Evolutionary conservation across 2,329 filamentous ascomycete genomes (phyloP).

Genomic region (Ceratocystis eucalypticola): DNA sequence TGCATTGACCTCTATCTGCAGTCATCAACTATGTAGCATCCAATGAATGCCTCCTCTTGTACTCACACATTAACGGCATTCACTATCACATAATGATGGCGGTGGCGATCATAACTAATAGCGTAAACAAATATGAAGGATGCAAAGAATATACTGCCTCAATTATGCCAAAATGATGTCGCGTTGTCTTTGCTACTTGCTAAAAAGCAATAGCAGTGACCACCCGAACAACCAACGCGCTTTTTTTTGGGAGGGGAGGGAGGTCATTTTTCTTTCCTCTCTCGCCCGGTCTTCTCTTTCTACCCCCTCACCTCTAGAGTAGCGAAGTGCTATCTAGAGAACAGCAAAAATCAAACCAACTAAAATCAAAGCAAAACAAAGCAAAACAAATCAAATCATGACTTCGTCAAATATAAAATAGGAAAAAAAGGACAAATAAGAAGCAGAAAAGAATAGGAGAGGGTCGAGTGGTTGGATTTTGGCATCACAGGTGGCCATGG

Average conservation of each 20-base stretch:
- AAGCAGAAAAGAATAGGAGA: background rate
- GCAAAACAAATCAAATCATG: slow-evolving; percentile 8
- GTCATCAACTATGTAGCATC: too few species aligned
- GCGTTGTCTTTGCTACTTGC: background rate
- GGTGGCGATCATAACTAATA: too few species aligned
- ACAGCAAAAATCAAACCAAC: slow-evolving; percentile 6
- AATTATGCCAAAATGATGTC: too few species aligned
- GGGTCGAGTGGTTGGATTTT: background rate
- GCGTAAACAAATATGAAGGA: too few species aligned
- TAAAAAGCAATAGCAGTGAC: background rate
- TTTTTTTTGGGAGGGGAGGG: background rate
- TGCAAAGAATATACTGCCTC: too few species aligned
- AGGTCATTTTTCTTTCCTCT: slow-evolving; percentile 1
- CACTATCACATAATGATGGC: too few species aligned
- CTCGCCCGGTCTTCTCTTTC: background rate
- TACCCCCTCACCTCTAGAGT: background rate
- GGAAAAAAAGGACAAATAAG: slow-evolving; percentile 3
- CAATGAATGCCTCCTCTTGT: too few species aligned
- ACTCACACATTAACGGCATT: too few species aligned
- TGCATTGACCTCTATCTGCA: too few species aligned
- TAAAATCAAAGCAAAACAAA: slow-evolving; percentile 4
- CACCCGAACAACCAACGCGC: background rate
- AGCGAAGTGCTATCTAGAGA: slow-evolving; percentile 16
- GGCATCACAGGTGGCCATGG: background rate
- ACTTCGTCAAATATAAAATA: slow-evolving; percentile 10